Base-by-base conservation (phyloP, 2,329 filamentous ascomycete species). In the Aspergillus nomiae region DNA sequence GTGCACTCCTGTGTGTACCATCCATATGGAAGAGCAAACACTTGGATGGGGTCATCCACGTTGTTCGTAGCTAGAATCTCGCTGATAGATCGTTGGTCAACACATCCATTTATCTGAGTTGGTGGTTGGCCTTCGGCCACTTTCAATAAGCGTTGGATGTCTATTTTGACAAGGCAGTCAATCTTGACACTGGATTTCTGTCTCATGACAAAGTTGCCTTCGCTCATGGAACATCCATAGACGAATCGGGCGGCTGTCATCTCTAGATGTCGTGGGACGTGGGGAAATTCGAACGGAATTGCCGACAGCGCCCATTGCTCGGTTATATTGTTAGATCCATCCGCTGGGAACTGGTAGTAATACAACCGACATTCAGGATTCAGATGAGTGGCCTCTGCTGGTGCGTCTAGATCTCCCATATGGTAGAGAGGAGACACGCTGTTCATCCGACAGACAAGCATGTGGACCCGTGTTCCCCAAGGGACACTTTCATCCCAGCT, bases 241-340 rank as follows among this genome's bases (percentile, higher is more conserved):
- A 91, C 80, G 64, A 87, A 92, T 1, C 81, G 83, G 21, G 87
- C 84, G 11, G 77, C 69, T 2, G 73, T 77, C 88, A 91, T 91
- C 24, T 85, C 82, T 19, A 78, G 71, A 1, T 81, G 77, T 1
- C 86, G 82, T 0, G 84, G 81, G 0, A 90, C 75, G 0, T 86
- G 85, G 0, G 89, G 89, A 58, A 91, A 91, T 65, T 92, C 89
- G 61, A 91, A 89, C 0, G 88, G 85, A 48, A 91, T 86, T 1
- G 86, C 82, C 0, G 86, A 84, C 1, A 92, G 77, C 0, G 87
- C 87, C 79, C 88, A 90, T 67, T 91, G 87, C 54, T 89, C 82
- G 0, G 79, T 81, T 48, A 91, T 89, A 0, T 66, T 72, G 3
- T 68, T 24, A 8, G 46, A n/a, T 5, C 2, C 6, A 5, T 54